phyloP scores from a whole-genome alignment of 192 early-diverging fungal genomes.

The Dissophora globulifera region DNA sequence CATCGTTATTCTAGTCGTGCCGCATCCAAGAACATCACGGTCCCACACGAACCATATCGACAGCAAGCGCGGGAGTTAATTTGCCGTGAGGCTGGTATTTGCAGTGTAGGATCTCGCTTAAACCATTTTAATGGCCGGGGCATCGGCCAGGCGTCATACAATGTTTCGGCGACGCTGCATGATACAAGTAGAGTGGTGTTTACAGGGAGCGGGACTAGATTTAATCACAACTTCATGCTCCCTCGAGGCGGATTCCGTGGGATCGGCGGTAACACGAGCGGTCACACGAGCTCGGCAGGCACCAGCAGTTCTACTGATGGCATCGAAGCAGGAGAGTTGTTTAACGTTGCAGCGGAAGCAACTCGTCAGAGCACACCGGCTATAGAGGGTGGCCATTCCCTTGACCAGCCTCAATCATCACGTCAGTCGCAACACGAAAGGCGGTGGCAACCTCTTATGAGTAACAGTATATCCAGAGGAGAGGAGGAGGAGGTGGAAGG shows the following conservation, averaged over 20 bases:
- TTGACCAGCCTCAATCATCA: not conserved
- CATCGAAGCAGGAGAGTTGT: slow-evolving; percentile 12
- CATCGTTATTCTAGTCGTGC: not conserved
- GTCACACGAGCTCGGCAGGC: slow-evolving; percentile 8
- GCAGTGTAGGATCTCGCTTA: slow-evolving; percentile 31
- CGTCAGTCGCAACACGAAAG: not conserved
- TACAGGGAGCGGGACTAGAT: slow-evolving; percentile 43
- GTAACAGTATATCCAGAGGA: no score
- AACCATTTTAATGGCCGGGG: slow-evolving; percentile 28
- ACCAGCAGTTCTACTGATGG: not conserved
- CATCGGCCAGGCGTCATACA: slow-evolving; percentile 28
- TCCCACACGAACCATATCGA: not conserved
- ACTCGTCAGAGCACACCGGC: slow-evolving; percentile 1
- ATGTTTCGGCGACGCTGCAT: slow-evolving; percentile 36
- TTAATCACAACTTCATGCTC: slow-evolving; percentile 38
- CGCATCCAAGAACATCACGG: not conserved
- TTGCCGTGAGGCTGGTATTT: slow-evolving; percentile 37
- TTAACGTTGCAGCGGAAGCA: not conserved
- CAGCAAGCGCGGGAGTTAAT: slow-evolving; percentile 38
- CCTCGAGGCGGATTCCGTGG: slow-evolving; percentile 46
- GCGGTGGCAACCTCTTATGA: no score
- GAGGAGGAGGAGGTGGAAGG: not conserved
- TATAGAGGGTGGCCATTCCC: not conserved
- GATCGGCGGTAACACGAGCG: slow-evolving; percentile 39
- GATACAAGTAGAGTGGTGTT: slow-evolving; percentile 27